Evolutionary conservation across 1,284 basidiomycete genomes (phyloP), one percentile per base, ranked within the genome.

Genomic region (Phaffia rhodozyma): DNA sequence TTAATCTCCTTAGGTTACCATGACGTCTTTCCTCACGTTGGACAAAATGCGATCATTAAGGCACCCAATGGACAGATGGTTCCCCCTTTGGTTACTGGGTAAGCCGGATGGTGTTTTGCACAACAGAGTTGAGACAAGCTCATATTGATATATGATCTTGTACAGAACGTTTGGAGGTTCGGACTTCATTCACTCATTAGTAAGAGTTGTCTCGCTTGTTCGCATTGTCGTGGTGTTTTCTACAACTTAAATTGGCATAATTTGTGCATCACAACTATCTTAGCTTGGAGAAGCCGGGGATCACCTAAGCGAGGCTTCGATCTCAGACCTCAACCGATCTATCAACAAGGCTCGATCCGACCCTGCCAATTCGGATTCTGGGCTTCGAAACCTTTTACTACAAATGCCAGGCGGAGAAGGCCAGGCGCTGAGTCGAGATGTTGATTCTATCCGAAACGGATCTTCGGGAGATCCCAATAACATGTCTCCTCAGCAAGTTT

Each of bases 1-100:
- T 61, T 60, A 16, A 81, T 86, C 56, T 80, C 81, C 7, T 79
- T 91, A 75, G 91, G 91, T 0, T 78, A 91, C 71, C 71, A 76
- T 1, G 77, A 91, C 55, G 86, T 96, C 2, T 97, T 96, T 77
- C 75, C 84, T n/a, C 91, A 97, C 71, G 88, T 96, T 47, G 92
- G 92, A 16, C 85, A 89, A 68, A 82, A 86, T 65, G 85, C 87
- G 53, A 81, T 84, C 55, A 79, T 96, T 30, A 84, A 85, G 64
- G 84, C 87, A 29, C 88, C 85, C 0, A 83, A 85, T 66, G 90
- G 91, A 3, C 81, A 82, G 67, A 79, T 78, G 73, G 87, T 91
- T 29, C 83, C 86, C 2, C 91, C 90, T 0, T 79, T 94, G 56
- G 86, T 94, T 16, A 94, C 91, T 2, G 91, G 86, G 82, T 61